Percentiles rank a stretch among this genome's conserved stretches.
phyloP scores from a whole-genome alignment of 306 rosid species.

The Prunus kanzakura region DNA sequence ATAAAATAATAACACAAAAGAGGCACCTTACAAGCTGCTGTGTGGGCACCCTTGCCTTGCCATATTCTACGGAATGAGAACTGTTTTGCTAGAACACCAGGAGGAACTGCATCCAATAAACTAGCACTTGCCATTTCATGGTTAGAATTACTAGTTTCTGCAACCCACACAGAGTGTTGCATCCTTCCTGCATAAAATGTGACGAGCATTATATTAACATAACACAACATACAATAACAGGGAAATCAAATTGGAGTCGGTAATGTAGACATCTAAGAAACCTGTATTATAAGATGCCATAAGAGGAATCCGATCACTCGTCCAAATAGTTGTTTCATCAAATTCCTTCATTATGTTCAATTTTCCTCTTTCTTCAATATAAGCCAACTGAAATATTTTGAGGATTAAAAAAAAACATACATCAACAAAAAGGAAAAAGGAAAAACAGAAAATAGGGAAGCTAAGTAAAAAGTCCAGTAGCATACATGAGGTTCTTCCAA shows the following conservation, averaged over 20 bases:
- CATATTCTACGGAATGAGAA: slow-evolving; percentile 80
- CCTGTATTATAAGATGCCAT: slow-evolving; percentile 97
- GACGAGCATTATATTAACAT: slow-evolving; percentile 11
- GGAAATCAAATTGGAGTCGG: slow-evolving; percentile 17
- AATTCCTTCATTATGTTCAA: slow-evolving; percentile 80
- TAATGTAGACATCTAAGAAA: slow-evolving; percentile 13
- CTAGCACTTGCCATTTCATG: slow-evolving; percentile 43
- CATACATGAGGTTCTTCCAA: slow-evolving; percentile 75
- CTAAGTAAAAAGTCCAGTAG: slow-evolving; percentile 8
- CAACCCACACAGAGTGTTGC: slow-evolving; percentile 98
- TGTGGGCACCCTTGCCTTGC: slow-evolving; percentile 96
- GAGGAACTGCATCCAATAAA: slow-evolving; percentile 56
- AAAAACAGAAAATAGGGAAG: slow-evolving; percentile 10
- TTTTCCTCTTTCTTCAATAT: slow-evolving; percentile 88
- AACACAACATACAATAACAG: slow-evolving; percentile 3
- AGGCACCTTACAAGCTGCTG: slow-evolving; percentile 47
- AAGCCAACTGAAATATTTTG: slow-evolving; percentile 48
- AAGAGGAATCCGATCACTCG: slow-evolving; percentile 84
- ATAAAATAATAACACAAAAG: not conserved
- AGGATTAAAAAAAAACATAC: not conserved
- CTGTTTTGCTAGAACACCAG: slow-evolving; percentile 55
- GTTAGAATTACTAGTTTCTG: slow-evolving; percentile 58
- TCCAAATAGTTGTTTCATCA: slow-evolving; percentile 96
- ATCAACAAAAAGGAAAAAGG: not conserved
- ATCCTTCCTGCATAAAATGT: slow-evolving; percentile 71